Conservation (phyloP, 192 early-diverging fungal genomes). For the Linnemannia hyalina region DNA sequence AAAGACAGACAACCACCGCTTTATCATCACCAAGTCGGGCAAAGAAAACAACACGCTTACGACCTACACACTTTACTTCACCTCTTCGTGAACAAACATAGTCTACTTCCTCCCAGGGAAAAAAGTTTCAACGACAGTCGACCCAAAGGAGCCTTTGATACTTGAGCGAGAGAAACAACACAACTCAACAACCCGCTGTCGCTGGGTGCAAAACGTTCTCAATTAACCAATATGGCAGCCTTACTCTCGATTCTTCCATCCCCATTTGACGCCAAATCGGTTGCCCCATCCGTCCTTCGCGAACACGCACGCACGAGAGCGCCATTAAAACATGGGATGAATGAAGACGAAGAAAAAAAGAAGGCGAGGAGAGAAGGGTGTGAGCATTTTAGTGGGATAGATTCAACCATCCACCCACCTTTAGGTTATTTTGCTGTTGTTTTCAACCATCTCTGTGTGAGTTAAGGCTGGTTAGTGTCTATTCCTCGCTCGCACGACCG, state of each 20-base stretch:
- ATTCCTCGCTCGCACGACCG: neutral
- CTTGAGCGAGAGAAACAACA: neutral
- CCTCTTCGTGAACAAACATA: neutral
- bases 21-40: neutral
- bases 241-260: neutral
- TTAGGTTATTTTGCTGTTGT: too few species aligned
- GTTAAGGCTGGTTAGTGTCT: neutral
- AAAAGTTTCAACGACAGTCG: neutral
- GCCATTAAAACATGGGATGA: neutral
- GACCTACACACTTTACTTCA: neutral
- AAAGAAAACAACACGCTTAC: slow-evolving; percentile 1
- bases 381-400: slow-evolving; percentile 11
- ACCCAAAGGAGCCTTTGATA: neutral
- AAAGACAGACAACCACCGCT: neutral
- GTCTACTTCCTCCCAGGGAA: neutral
- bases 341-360: neutral
- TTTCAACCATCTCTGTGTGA: too few species aligned
- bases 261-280: neutral
- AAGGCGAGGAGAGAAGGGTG: neutral
- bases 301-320: neutral
- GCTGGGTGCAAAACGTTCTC: neutral
- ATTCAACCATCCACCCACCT: neutral
- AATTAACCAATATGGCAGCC: neutral
- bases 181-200: neutral
- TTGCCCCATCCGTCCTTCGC: neutral